These are phyloP conservation scores for Brassica juncea DNA, from an alignment of 345 rosid species.

Conservation along the genomic window DNA sequence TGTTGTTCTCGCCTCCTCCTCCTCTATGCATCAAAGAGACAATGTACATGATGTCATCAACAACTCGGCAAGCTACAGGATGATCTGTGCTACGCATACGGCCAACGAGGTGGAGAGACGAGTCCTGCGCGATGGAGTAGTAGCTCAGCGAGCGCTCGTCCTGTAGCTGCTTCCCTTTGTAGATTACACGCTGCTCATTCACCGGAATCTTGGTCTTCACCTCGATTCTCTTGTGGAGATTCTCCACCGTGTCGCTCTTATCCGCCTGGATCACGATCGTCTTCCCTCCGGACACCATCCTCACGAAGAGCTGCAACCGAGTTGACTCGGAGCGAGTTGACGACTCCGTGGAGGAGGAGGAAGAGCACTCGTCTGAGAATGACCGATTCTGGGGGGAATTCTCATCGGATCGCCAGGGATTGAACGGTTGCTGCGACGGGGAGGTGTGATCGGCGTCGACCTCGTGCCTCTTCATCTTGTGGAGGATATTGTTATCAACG, in stretches of 20 bases:
- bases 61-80: conserved; percentile 74
- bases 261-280: conserved; percentile 70
- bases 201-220: conserved; percentile 62
- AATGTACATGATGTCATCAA: conserved; percentile 61
- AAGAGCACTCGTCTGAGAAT: conserved; percentile 4
- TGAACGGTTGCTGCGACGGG: conserved; percentile 8
- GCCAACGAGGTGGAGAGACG: conserved; percentile 69
- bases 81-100: conserved; percentile 79
- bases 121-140: conserved; percentile 68
- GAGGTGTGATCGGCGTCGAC: conserved; percentile 41
- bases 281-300: conserved; percentile 68
- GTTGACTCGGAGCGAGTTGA: conserved; percentile 36
- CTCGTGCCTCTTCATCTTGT: conserved; percentile 65
- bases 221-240: conserved; percentile 55
- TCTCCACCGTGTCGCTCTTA: conserved; percentile 58
- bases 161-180: conserved; percentile 79
- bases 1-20: conserved; percentile 28
- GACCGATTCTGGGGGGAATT: not conserved
- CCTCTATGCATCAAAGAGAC: conserved; percentile 57
- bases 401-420: not conserved
- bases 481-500: conserved; percentile 42
- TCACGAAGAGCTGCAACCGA: conserved; percentile 69
- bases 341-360: conserved; percentile 21
- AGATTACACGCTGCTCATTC: conserved; percentile 64
- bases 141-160: conserved; percentile 62